These are phyloP conservation scores for Tinospora cordifolia DNA, from an alignment of 164 flowering plant species.

Conservation along the genomic window DNA sequence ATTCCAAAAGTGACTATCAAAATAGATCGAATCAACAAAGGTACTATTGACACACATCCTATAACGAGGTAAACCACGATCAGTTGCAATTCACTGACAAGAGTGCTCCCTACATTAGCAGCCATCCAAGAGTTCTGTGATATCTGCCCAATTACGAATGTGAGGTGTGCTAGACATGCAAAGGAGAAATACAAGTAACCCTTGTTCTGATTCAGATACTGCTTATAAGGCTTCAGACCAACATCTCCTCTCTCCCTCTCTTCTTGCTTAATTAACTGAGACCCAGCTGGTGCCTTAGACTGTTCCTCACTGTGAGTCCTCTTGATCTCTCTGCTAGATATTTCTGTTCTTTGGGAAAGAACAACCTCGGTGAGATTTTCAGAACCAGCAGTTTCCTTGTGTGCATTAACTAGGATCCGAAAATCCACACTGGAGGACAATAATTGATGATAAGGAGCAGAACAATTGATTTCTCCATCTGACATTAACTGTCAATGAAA, in stretches of 20 bases:
- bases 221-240: slow-evolving; percentile 66
- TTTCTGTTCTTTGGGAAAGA: slow-evolving; percentile 14
- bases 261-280: slow-evolving; percentile 63
- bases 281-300: slow-evolving; percentile 22
- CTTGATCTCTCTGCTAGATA: slow-evolving; percentile 29
- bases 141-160: slow-evolving; percentile 40
- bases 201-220: slow-evolving; percentile 51
- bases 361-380: slow-evolving; percentile 26
- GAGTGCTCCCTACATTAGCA: slow-evolving; percentile 39
- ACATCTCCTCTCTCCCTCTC: slow-evolving; percentile 52
- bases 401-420: too few relatives aligned
- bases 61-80: slow-evolving; percentile 43
- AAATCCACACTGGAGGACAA: too few relatives aligned
- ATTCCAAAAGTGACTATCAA: slow-evolving; percentile 28
- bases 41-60: slow-evolving; percentile 21
- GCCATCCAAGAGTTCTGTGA: slow-evolving; percentile 72
- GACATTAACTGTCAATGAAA: slow-evolving; percentile 53
- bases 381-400: slow-evolving; percentile 24
- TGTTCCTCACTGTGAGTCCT: slow-evolving; percentile 20
- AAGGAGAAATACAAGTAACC: slow-evolving; percentile 47
- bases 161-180: slow-evolving; percentile 29
- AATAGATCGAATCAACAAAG: slow-evolving; percentile 28
- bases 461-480: slow-evolving; percentile 42
- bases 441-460: slow-evolving; percentile 20
- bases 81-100: slow-evolving; percentile 30